A percentile compares a stretch with the other conserved stretches of the same genome.
phyloP scores from a whole-genome alignment of 1,284 basidiomycete species.

The Cerioporus squamosus region DNA sequence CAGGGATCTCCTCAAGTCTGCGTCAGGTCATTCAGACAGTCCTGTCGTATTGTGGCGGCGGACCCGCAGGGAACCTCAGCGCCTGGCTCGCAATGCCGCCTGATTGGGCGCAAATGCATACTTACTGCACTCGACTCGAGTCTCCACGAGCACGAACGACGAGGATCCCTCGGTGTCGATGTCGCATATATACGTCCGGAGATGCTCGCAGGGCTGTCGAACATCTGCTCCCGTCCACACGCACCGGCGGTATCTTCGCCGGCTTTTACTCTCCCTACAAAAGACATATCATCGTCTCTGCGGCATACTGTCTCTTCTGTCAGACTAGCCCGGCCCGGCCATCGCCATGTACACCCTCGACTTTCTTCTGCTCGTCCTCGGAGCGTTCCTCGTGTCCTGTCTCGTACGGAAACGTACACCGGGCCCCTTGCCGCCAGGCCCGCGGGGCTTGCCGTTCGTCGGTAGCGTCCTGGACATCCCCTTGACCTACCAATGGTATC shows the following conservation, averaged over 20 bases:
- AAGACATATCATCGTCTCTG: not conserved
- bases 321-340: not conserved
- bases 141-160: no score
- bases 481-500: slow-evolving; percentile 47
- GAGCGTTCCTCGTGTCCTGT: slow-evolving; percentile 28
- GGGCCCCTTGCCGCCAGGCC: slow-evolving; percentile 23
- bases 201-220: not conserved
- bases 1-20: not conserved
- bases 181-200: not conserved
- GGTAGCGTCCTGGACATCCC: slow-evolving; percentile 29
- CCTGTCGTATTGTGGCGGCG: not conserved
- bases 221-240: not conserved
- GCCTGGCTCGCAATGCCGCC: not conserved
- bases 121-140: not conserved
- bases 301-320: no score
- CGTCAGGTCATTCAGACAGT: not conserved
- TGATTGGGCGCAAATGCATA: not conserved
- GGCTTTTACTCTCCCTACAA: slow-evolving; percentile 1
- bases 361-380: slow-evolving; percentile 5
- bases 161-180: no score
- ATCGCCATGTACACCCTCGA: slow-evolving; percentile 1
- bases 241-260: not conserved
- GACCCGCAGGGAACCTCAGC: not conserved
- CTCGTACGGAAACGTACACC: slow-evolving; percentile 16
- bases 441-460: slow-evolving; percentile 24